Evolutionary conservation across 768 basidiomycete genomes (phyloP), one percentile per base, ranked within the genome.

Genomic region (Termitomyces sp.): DNA sequence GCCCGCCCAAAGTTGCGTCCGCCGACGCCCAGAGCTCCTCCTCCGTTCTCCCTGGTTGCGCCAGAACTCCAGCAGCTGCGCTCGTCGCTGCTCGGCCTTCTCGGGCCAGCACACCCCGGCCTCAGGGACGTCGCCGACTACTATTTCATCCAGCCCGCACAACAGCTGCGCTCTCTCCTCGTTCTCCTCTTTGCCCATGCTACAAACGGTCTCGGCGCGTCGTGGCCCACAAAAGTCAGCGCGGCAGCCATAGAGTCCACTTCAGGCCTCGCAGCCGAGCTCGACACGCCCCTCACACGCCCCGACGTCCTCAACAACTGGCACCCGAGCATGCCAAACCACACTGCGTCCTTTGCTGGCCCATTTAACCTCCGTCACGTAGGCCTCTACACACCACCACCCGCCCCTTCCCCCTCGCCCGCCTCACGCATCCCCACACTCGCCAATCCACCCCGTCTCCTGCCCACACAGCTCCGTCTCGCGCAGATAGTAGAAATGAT

Each of bases 401-500:
- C 70, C 39, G 35, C 63, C 57, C 69, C 53, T 40, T 57, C 70
- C 39, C 63, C 64, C 16, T 61, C 63, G 39, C 57, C 56, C 60
- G 50, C 51, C 60, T 48, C 47, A 20, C 25, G n/a, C 31, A 48
- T 58, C 15, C 57, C 65, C 52, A 50, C 61, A 40, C 64, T 73
- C 45, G 58, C 63, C 38, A 65, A 64, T 15, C 74, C 70, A 31
- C 68, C 72, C 54, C 70, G 63, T 50, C 77, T 91, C 42, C 82
- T 99, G 6, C 93, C 96, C 15, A 87, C 94, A 1, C 97, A 99
- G 70, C 73, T 88, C 29, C 88, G 95, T 29, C 83, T 99, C 32
- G 96, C 95, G 4, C 94, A 96, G 64, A 95, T 99, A 41, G 86
- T 93, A 50, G 97, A 99, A 69, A 97, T 98, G 94, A 91, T 99